Conservation (phyloP, 2,329 filamentous ascomycete genomes). For the Cladosporium velox region DNA sequence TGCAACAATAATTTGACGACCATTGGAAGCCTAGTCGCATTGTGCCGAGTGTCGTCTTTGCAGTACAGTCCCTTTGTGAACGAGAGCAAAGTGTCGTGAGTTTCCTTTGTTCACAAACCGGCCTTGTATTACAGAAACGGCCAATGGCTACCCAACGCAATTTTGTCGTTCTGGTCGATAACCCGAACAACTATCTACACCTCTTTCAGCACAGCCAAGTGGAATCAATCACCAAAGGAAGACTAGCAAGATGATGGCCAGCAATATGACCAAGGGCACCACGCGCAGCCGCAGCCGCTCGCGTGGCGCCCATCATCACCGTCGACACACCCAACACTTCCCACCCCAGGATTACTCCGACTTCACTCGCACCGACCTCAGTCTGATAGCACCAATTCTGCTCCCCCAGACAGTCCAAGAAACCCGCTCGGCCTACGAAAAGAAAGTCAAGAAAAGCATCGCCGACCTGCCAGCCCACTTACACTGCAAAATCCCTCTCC, state of each 20-base stretch:
- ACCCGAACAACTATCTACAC: background rate
- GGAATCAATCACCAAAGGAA: background rate
- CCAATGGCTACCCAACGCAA: background rate
- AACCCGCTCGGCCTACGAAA: constrained; percentile 17
- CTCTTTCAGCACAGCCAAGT: background rate
- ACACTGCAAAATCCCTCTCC: constrained; percentile 21
- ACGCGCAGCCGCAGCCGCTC: background rate
- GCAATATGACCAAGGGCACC: background rate
- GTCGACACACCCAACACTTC: constrained; percentile 22
- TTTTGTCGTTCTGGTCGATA: background rate
- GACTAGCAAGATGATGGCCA: background rate
- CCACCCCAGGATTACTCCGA: constrained; percentile 27
- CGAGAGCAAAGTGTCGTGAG: background rate
- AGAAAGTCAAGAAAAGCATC: constrained; percentile 25
- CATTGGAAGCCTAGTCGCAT: background rate
- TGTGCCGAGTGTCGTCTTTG: background rate
- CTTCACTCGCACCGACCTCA: constrained; percentile 26
- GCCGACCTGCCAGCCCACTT: constrained; percentile 29
- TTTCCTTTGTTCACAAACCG: constrained; percentile 4
- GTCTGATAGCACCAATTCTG: constrained; percentile 26
- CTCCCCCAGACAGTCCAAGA: constrained; percentile 2
- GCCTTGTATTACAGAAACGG: background rate
- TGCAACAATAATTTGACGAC: background rate
- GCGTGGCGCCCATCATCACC: background rate
- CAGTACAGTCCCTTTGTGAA: background rate